Base-by-base conservation (phyloP, 768 basidiomycete species). In the Boletus reticulatus region DNA sequence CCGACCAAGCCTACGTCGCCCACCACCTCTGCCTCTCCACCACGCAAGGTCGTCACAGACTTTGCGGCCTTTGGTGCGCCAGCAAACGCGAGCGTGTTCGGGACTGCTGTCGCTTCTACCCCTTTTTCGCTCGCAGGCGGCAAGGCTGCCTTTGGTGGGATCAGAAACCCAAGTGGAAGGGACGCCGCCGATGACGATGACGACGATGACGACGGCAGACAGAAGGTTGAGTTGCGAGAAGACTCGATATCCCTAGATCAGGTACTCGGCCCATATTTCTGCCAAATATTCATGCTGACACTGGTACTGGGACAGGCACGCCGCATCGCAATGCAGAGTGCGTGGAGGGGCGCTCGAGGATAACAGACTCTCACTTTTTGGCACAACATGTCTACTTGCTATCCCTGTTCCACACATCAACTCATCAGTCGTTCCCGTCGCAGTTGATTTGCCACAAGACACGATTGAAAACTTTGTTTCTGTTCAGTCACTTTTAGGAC, bases 211-310 rank as follows among this genome's bases (percentile, higher is more conserved):
- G 76, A 81, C 49, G 82, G 84, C 17, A 78, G 78, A 62, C 89
- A 94, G 70, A 83, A 76, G 59, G 83, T 97, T 22, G 87, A 89
- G 64, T 75, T 96, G 59, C 76, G 80, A 61, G 90, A 93, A 66
- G 90, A 87, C 63, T 85, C 87, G 31, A 98, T 99, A 69, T 88
- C 91, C 13, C 78, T 97, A 56, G 96, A 98, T 61, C 96, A 98
- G 82, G 94, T 93, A 62, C 27, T 79, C 70, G 32, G 6, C 19
- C 12, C 19, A 24, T 1, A 12, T 44, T 38, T 43, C 36, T 54
- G 45, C 19, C 24, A 36, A 12, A 11, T 46, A 41, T 50, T 20
- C 34, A 22, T 29, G 29, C 55, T 56, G 38, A 60, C 48, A 4
- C 39, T 64, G 24, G 20, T 57, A 31, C 57, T 44, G 51, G 41